Percentiles rank a stretch among this genome's conserved stretches.
phyloP scores from a whole-genome alignment of 495 filamentous ascomycete genomes.

The Lasiosphaeris hirsuta region DNA sequence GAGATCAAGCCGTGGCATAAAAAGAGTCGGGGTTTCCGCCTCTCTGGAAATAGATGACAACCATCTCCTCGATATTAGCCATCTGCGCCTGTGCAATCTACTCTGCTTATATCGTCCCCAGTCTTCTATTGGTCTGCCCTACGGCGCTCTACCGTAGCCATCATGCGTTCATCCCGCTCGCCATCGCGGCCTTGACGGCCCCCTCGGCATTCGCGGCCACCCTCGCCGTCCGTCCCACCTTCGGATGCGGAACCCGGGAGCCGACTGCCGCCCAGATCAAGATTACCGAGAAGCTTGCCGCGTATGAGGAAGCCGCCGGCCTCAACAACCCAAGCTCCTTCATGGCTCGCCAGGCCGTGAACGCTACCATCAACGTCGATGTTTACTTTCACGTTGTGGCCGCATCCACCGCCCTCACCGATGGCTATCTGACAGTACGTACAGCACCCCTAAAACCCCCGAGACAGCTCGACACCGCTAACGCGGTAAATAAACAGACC shows the following conservation, averaged over 20 bases:
- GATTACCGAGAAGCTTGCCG: conserved; percentile 28
- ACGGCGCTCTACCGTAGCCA: conserved; percentile 9
- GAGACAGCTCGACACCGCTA: background rate
- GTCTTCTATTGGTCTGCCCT: conserved; percentile 6
- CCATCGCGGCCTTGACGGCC: conserved; percentile 30
- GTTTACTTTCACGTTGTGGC: conserved; percentile 64
- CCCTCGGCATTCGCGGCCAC: conserved; percentile 29
- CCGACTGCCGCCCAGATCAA: conserved; percentile 36
- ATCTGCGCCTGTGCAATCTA: conserved; percentile 2
- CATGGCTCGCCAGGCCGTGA: conserved; percentile 10
- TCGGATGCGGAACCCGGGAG: conserved; percentile 40
- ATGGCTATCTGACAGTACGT: conserved; percentile 53
- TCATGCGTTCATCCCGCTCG: conserved; percentile 37
- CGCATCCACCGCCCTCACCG: conserved; percentile 37
- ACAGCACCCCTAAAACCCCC: conserved; percentile 20
- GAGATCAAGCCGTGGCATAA: background rate
- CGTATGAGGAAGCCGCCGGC: conserved; percentile 27
- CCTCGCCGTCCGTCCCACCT: conserved; percentile 1
- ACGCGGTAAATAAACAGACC: background rate
- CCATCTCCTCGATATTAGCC: background rate
- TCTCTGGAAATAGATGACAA: too few relatives aligned
- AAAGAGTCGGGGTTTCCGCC: too few relatives aligned
- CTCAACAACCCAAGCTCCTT: background rate
- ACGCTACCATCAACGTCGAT: conserved; percentile 39
- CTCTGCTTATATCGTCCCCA: background rate